Base-by-base conservation (phyloP, 805 yeast species). In the Spathaspora passalidarum region DNA sequence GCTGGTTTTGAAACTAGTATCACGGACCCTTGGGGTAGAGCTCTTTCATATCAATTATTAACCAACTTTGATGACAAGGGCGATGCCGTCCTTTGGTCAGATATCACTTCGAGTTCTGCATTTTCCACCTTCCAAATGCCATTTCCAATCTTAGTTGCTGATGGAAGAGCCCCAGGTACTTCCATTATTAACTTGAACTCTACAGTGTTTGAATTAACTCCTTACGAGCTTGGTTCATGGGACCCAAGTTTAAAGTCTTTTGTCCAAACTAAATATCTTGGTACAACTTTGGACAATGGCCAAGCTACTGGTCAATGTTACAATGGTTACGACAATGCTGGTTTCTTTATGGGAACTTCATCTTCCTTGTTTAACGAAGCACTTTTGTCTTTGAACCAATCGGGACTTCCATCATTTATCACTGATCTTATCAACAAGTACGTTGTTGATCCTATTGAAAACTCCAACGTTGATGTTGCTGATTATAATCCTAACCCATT, bases 291-390 rank as follows among this genome's bases (percentile, higher is more conserved):
- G 32, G 56, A 72, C 21, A 72, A 80, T 49, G 96, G 96, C 34
- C 51, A 59, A 17, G 83, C 88, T 9, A 56, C 58, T 5, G 55
- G 55, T 42, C 52, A 53, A 3, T 90, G 96, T 66, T 65, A 78
- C 48, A 76, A 68, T 2, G 91, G 92, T 2, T 83, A 76, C 49
- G 96, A 90, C 63, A 88, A 88, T 55, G 83, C 87, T 6, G 95
- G 96, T 5, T 90, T 80, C 58, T 67, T 87, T 26, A 69, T 88
- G 66, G 96, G 95, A 32, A 83, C 96, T 6, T 87, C 96, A 2
- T 85, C 96, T 2, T 75, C 92, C 1, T 65, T 89, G 40, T 89
- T 89, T 72, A 88, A 86, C 59, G 82, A 81, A 60, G 71, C 84
- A 43, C 57, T 87, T 17, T 63, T 84, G 38, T 75, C 76, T 51